phyloP scores from a whole-genome alignment of 2,329 filamentous ascomycete species.

The Akanthomyces lecanii region DNA sequence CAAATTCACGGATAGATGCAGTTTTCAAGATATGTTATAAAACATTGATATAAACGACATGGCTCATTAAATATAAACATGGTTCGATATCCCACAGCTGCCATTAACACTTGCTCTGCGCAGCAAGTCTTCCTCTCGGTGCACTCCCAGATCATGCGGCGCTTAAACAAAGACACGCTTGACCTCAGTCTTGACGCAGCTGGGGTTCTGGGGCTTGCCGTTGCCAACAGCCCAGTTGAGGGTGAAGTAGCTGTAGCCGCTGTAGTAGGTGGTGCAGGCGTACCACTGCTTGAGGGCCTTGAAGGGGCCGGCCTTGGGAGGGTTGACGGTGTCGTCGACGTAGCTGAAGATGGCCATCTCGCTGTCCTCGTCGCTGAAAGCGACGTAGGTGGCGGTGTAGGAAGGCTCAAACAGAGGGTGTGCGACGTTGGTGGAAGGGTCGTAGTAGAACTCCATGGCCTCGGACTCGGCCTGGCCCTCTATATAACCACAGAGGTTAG shows the following conservation, averaged over 20 bases:
- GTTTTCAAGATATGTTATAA: constrained; percentile 44
- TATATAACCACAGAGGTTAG: background rate
- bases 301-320: background rate
- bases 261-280: constrained; percentile 8
- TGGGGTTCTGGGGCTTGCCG: constrained; percentile 15
- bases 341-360: constrained; percentile 16
- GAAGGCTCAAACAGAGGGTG: constrained; percentile 13
- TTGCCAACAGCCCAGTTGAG: constrained; percentile 15
- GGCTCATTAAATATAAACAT: background rate
- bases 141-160: background rate
- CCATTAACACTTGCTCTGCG: background rate
- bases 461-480: background rate
- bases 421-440: constrained; percentile 14
- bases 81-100: background rate
- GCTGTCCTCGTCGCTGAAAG: background rate
- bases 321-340: constrained; percentile 16
- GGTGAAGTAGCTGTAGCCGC: constrained; percentile 14
- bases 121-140: background rate
- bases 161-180: constrained; percentile 10
- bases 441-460: constrained; percentile 11
- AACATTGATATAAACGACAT: background rate
- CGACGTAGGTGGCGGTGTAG: constrained; percentile 2
- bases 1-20: no score
- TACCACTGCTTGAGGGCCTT: constrained; percentile 15
- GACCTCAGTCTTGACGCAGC: constrained; percentile 15